Evolutionary conservation across 257 asterid genomes (phyloP), one percentile per base, ranked within the genome.

Genomic region (Petunia axillaris): DNA sequence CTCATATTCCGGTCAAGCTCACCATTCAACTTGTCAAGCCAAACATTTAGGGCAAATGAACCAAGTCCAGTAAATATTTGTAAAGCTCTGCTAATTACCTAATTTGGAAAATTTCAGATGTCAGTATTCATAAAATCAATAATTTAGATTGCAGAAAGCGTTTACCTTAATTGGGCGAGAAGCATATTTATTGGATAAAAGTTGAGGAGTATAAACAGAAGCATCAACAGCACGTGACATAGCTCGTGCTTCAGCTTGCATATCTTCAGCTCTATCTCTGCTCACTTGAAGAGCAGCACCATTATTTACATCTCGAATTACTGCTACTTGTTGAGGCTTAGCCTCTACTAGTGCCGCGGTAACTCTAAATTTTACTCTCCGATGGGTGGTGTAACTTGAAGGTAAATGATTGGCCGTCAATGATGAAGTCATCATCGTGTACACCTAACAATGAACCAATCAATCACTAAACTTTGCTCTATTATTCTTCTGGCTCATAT

Each of bases 161-260:
- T 39, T 55, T 73, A 85, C 97, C 91, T 81, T 91, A 84, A 91
- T 62, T 37, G 97, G 99, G 35, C 94, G 96, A 74, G 96, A 87
- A 81, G 96, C 94, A 82, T 93, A 96, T 38, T 83, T 86, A 43
- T 48, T 35, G 39, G 91, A 64, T 38, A 96, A 89, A 15, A 92
- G 83, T 11, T 89, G 86, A 4, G 97, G 90, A 68, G 89, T 89
- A 87, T 96, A 96, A 0, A 94, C 90, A 4, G 97, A 86, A 13
- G 99, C 98, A 83, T 87, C 84, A 9, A 79, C 94, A 35, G 99
- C 96, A 46, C 99, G 97, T 79, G 89, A 83, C 97, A 96, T 92
- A 5, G 99, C 99, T 86, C 86, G 87, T 40, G 90, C 97, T 83
- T 96, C 99, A 3, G 99, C 95, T 81, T 96, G 98, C 94, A 94